Percentiles rank a stretch among this genome's conserved stretches.
phyloP scores from a whole-genome alignment of 2,329 filamentous ascomycete genomes.

The Tolypocladium tropicale region DNA sequence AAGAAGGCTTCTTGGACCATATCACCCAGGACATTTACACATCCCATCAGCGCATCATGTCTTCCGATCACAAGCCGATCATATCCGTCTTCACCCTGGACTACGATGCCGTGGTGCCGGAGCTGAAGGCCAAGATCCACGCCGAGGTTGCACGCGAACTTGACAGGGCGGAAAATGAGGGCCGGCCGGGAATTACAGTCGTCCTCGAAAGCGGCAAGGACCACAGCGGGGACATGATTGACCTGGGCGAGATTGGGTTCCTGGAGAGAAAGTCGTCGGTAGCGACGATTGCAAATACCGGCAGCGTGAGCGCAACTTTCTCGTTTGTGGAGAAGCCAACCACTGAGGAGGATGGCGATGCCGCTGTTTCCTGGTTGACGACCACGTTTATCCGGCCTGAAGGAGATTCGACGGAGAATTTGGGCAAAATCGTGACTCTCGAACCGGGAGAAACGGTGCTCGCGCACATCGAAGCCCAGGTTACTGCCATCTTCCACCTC shows the following conservation, averaged over 20 bases:
- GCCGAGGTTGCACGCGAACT: slow-evolving; percentile 80
- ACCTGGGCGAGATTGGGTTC: slow-evolving; percentile 70
- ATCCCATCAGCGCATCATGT: slow-evolving; percentile 80
- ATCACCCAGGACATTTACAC: slow-evolving; percentile 59
- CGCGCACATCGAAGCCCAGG: slow-evolving; percentile 55
- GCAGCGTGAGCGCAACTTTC: slow-evolving; percentile 69
- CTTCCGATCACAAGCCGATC: slow-evolving; percentile 92
- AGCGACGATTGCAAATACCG: slow-evolving; percentile 86
- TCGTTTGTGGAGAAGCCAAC: slow-evolving; percentile 66
- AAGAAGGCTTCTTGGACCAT: slow-evolving; percentile 45
- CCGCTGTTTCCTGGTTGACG: slow-evolving; percentile 54
- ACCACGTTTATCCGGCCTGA: slow-evolving; percentile 47
- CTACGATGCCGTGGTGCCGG: slow-evolving; percentile 78
- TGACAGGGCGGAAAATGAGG: slow-evolving; percentile 86
- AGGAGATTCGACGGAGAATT: slow-evolving; percentile 16
- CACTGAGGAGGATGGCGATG: slow-evolving; percentile 31
- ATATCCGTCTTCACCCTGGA: slow-evolving; percentile 72
- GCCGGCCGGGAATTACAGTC: slow-evolving; percentile 70
- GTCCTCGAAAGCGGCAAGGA: slow-evolving; percentile 54
- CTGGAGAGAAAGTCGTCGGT: slow-evolving; percentile 53
- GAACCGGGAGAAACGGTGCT: slow-evolving; percentile 76
- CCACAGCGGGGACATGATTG: slow-evolving; percentile 46
- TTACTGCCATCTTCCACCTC: slow-evolving; percentile 54
- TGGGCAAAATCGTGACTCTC: slow-evolving; percentile 50
- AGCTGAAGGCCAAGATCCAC: slow-evolving; percentile 74